Percentiles rank a stretch among this genome's conserved stretches.
These are phyloP conservation scores for Ramularia endophylla DNA, from an alignment of 2,329 filamentous ascomycete genomes.

Conservation along the genomic window DNA sequence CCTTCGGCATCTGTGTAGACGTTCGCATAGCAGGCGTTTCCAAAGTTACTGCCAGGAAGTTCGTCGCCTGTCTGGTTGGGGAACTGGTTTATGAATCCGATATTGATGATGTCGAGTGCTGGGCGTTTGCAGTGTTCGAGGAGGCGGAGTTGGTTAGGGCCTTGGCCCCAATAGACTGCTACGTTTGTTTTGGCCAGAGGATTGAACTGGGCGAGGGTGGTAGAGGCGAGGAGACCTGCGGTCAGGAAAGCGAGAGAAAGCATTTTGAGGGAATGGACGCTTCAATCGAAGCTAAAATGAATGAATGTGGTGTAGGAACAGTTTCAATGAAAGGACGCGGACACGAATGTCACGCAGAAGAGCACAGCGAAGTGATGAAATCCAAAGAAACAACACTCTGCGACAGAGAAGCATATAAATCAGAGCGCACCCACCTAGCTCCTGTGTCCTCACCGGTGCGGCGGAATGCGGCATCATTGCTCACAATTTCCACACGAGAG, in stretches of 20 bases:
- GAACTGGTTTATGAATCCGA: conserved; percentile 52
- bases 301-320: too few species aligned
- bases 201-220: conserved; percentile 36
- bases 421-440: too few species aligned
- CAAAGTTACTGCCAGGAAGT: conserved; percentile 52
- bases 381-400: too few species aligned
- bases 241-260: conserved; percentile 4
- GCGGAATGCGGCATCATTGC: too few species aligned
- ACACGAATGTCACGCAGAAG: neutral
- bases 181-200: conserved; percentile 42
- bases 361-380: neutral
- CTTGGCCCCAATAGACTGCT: conserved; percentile 53
- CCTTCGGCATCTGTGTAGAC: conserved; percentile 13
- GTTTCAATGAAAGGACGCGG: conserved; percentile 4
- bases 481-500: neutral
- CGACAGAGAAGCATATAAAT: too few species aligned
- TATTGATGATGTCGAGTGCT: conserved; percentile 50
- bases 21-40: conserved; percentile 12
- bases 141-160: conserved; percentile 43
- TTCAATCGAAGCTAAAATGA: too few species aligned
- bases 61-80: conserved; percentile 40
- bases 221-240: conserved; percentile 22
- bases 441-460: too few species aligned
- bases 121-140: conserved; percentile 47
- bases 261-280: conserved; percentile 12